Evolutionary conservation across 2,329 filamentous ascomycete species (phyloP), one percentile per base, ranked within the genome.

Genomic region (Pyrenochaeta sp.): DNA sequence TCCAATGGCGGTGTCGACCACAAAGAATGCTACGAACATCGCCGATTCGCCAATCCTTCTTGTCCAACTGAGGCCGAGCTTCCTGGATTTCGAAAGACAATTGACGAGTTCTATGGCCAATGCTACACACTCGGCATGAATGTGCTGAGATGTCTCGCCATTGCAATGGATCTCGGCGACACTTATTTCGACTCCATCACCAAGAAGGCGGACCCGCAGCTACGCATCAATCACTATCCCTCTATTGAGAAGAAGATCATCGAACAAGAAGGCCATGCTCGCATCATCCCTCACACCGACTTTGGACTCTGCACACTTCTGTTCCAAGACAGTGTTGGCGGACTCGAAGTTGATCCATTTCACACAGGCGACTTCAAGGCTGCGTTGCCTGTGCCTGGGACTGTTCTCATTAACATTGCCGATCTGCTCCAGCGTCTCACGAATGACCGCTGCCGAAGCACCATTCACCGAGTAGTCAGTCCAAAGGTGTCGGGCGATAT

Each of bases 271-370:
- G 54, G 55, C 5, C 58, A 61, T 23, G 50, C 51, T 1, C 53
- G 63, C 3, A 63, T 63, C 22, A 62, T 62, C 27, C 62, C 61
- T 4, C 63, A 69, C 30, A 67, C 63, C 7, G 64, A 67, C 31
- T 67, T 67, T 31, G 64, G 64, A 2, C 50, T 70, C 3, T 63
- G 73, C 35, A 72, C 70, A 1, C 52, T 73, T 6, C 52, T 75
- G 0, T 71, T 73, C 37, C 72, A 72, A 41, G 71, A 73, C 39
- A 51, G 41, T 5, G 56, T 63, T 5, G 67, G 69, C 8, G 72
- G 72, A 2, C 62, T 75, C 2, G 71, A 75, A 51, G 56, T 71
- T 6, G 55, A 68, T 23, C 58, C 56, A 0, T 55, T 61, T 30
- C 59, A 60, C 24, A 61, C 47, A 6, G 56, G 54, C 4, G 52